Base-by-base conservation (phyloP, 2,329 filamentous ascomycete species). In the Amylocarpus encephaloides region DNA sequence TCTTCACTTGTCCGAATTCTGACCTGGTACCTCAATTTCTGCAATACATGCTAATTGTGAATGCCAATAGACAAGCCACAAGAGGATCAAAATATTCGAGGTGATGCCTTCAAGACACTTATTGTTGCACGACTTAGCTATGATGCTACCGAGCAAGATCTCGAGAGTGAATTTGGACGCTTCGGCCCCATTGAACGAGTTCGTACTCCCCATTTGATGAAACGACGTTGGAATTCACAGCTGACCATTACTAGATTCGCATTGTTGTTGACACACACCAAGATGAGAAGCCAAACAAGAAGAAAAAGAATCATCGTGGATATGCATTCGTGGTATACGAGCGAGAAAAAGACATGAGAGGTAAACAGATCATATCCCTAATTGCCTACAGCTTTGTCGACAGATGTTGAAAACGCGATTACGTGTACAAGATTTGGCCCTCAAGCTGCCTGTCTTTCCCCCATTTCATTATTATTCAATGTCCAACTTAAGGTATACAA, bases 261-360 rank as follows among this genome's bases (percentile, higher is more conserved):
- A 88, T 95, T 61, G 81, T 96, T 60, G 82, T 82, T 63, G 86
- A 95, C 67, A 84, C 82, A 4, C 82, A 88, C 61, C 78, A 82
- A 54, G 71, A 78, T 60, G 79, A 79, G 65, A 85, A 78, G 68
- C 80, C 77, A 50, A 86, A 85, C 63, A 89, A 91, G 71, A 84
- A 88, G 66, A 85, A 85, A 66, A 90, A 90, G 73, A 73, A 84
- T 45, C 88, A 94, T 65, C 79, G 85, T 64, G 93, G 93, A 55
- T 98, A 98, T 70, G 93, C 89, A 54, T 98, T 98, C 67, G 86
- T 98, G 61, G 88, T 97, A 48, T 98, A 92, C 67, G 92, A 97
- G 71, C 85, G 88, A 68, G 93, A 97, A 72, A 91, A 92, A 71
- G 93, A 97, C 68, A 96, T 97, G 91, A 94, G 94, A 89, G 90